Base-by-base conservation (phyloP, 1,284 basidiomycete species). In the Pisolithus thermaeus region DNA sequence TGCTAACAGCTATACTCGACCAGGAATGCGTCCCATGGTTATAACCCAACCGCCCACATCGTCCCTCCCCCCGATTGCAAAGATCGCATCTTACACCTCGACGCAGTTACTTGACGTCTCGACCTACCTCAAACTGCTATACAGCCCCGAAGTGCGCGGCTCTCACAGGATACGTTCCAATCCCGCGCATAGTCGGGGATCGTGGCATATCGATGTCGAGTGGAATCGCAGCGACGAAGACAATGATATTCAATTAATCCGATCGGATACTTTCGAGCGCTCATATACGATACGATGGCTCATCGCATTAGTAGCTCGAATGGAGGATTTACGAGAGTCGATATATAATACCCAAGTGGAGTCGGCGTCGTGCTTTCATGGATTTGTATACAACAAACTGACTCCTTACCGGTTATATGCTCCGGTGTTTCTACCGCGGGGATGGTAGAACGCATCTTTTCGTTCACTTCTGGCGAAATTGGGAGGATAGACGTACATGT, bases 271-370 rank as follows among this genome's bases (percentile, higher is more conserved):
- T 0, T 90, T 87, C 63, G 89, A 91, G 64, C 77, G 84, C 9
- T 65, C 76, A 0, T 83, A 85, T 57, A 74, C 84, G 0, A 74
- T 88, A 12, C 77, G 77, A 52, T 92, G 88, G 88, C 73, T 92
- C 20, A 84, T 79, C 2, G 66, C 76, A 2, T 73, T 90, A 43
- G 68, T 90, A 25, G 60, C 65, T 8, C 64, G 64, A 18, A 55
- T 67, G 35, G 58, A 67, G n/a, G 30, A 47, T 14, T 47, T 50
- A 28, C 38, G 52, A 16, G 49, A 50, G 23, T 43, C 32, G n/a
- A 60, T 67, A 0, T 58, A 68, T 18, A 51, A 61, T 14, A 63
- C 20, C 20, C 35, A 37, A 22, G 16, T 38, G 49, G 50, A 30
- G 23, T 46, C 12, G 54, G 55, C 27, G 23, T 20, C 27, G 3